Evolutionary conservation across 345 rosid genomes (phyloP).

Genomic region (Melaleuca alternifolia): DNA sequence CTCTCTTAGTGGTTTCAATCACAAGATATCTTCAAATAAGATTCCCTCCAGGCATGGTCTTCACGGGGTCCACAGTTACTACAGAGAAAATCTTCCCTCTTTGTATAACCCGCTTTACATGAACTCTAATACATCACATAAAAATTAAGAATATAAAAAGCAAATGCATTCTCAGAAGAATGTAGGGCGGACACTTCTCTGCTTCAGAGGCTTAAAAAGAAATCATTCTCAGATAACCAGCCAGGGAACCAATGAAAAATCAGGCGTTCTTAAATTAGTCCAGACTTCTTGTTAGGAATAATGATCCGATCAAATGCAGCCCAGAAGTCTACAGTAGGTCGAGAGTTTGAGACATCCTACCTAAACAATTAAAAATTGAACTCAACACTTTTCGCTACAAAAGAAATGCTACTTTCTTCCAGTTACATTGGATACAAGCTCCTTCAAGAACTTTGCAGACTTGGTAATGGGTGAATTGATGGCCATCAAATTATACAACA

Average conservation of each 20-base stretch:
- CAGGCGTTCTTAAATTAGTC: neutral
- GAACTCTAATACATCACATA: neutral
- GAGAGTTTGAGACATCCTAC: neutral
- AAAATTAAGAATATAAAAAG: neutral
- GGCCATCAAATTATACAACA: slow-evolving; percentile 77
- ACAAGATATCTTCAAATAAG: neutral
- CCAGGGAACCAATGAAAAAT: neutral
- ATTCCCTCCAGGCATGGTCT: neutral
- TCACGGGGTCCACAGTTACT: neutral
- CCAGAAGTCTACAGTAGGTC: neutral
- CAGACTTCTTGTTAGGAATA: neutral
- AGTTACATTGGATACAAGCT: slow-evolving; percentile 61
- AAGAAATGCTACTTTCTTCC: slow-evolving; percentile 37
- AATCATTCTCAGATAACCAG: neutral
- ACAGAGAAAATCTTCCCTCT: neutral
- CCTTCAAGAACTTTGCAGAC: slow-evolving; percentile 63
- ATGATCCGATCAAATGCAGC: neutral
- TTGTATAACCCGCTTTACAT: neutral
- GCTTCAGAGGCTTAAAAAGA: neutral
- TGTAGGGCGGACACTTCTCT: neutral
- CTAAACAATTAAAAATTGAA: neutral
- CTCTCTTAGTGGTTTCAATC: slow-evolving; percentile 1
- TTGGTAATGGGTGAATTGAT: slow-evolving; percentile 79
- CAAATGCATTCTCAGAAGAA: neutral
- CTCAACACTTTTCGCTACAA: neutral